phyloP scores from a whole-genome alignment of 192 early-diverging fungal species.

The Coemansia sp. region DNA sequence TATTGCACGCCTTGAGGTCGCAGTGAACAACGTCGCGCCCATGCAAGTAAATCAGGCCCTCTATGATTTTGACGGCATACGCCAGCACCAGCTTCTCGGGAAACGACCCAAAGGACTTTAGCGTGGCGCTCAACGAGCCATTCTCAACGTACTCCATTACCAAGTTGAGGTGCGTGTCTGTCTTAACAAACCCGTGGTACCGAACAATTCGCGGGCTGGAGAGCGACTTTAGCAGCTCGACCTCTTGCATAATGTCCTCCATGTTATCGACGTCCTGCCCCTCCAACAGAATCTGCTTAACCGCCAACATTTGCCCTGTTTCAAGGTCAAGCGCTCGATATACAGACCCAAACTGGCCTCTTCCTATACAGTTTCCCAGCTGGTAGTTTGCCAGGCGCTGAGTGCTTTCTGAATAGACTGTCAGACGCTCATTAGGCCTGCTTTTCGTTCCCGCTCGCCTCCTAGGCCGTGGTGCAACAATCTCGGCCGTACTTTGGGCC shows the following conservation, averaged over 20 bases:
- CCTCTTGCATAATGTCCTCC: slow-evolving; percentile 83
- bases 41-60: slow-evolving; percentile 89
- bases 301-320: slow-evolving; percentile 79
- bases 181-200: slow-evolving; percentile 79
- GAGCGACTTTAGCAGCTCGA: slow-evolving; percentile 81
- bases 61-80: slow-evolving; percentile 85
- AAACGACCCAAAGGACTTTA: slow-evolving; percentile 86
- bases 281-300: slow-evolving; percentile 80
- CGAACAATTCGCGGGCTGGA: slow-evolving; percentile 80
- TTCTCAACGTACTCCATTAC: slow-evolving; percentile 91
- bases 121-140: slow-evolving; percentile 82
- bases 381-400: slow-evolving; percentile 57
- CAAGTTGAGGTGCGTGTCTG: slow-evolving; percentile 71
- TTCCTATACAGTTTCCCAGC: slow-evolving; percentile 86
- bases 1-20: slow-evolving; percentile 96
- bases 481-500: neutral
- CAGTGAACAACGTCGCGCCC: slow-evolving; percentile 87
- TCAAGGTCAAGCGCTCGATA: slow-evolving; percentile 80
- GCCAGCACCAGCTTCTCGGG: slow-evolving; percentile 85
- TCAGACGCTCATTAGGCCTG: slow-evolving; percentile 50
- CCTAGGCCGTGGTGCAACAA: slow-evolving; percentile 10
- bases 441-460: slow-evolving; percentile 25
- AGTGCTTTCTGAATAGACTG: slow-evolving; percentile 39
- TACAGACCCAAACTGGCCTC: slow-evolving; percentile 87
- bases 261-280: slow-evolving; percentile 64